Conservation (phyloP, 2,329 filamentous ascomycete genomes). For the Lasiodiplodia citricola region DNA sequence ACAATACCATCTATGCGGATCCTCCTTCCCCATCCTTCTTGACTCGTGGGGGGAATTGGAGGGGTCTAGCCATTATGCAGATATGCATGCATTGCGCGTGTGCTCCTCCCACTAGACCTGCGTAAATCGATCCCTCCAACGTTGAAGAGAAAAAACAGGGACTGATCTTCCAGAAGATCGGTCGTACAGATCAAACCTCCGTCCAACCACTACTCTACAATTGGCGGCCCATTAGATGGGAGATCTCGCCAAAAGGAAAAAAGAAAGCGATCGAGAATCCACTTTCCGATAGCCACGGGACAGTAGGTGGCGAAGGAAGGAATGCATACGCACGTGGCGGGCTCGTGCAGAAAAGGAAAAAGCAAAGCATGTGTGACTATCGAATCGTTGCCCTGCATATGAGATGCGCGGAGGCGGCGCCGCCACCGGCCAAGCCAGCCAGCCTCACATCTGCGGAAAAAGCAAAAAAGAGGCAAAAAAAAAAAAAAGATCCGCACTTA, state of each 20-base stretch:
- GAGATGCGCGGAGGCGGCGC: not conserved
- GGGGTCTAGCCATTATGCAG: not conserved
- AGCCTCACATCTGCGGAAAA: not conserved
- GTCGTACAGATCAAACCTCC: not conserved
- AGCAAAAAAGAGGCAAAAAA: not conserved
- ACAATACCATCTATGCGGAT: not conserved
- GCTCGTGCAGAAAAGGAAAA: not conserved
- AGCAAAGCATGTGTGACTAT: not conserved
- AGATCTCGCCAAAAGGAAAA: not conserved
- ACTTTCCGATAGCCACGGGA: not conserved
- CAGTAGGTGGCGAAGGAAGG: not conserved
- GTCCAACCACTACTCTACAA: not conserved
- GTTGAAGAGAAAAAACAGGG: not conserved
- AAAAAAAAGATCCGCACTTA: not conserved
- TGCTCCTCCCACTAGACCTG: not conserved
- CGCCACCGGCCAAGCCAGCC: not conserved
- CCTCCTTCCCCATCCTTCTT: not conserved
- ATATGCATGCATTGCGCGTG: not conserved
- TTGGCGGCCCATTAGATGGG: not conserved
- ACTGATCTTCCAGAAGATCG: not conserved
- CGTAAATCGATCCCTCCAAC: not conserved
- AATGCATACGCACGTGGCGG: not conserved
- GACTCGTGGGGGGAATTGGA: not conserved
- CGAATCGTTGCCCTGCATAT: not conserved
- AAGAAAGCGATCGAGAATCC: not conserved